Evolutionary conservation across 345 rosid species (phyloP), one percentile per base, ranked within the genome.

Genomic region (Capsella bursapastoris): DNA sequence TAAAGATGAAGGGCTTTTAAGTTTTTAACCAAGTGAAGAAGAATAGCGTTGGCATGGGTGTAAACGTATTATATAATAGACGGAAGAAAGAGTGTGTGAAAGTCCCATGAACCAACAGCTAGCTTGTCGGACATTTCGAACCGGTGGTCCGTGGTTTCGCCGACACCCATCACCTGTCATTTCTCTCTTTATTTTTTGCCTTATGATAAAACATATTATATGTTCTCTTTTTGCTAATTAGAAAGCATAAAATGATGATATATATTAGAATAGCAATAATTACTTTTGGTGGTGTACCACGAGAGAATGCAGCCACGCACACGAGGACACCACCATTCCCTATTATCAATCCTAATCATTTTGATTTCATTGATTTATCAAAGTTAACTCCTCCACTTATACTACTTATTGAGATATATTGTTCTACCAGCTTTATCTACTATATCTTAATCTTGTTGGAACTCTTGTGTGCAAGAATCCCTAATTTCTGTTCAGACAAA

Each of bases 281-380:
- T 65, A 65, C 16, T 5, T 15, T 27, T 56, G 58, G 71, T 73
- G 57, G 71, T 66, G 71, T 57, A 65, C 71, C 66, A 66, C 78
- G 72, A 65, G 72, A 57, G 51, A 58, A 31, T 59, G 78, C 18
- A 74, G 35, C 62, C 68, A 67, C 68, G 55, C 78, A 74, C 73
- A 74, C 73, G 73, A 67, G 73, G 72, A 74, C 68, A 66, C 73
- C 50, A 74, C 78, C 61, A 66, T 40, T 58, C 61, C 67, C 32
- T 74, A 48, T 22, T 22, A 22, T 58, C 44, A 66, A 37, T 74
- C 59, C 45, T 58, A 58, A 66, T 74, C 32, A 68, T 51, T 67
- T 57, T 60, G 38, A 34, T 29, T 51, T 64, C 66, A 51, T 40
- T 50, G 14, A 25, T 29, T 63, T 3, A 53, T 43, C 8, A 35